Base-by-base conservation (phyloP, 768 basidiomycete species). In the Rhizopogon salebrosus region DNA sequence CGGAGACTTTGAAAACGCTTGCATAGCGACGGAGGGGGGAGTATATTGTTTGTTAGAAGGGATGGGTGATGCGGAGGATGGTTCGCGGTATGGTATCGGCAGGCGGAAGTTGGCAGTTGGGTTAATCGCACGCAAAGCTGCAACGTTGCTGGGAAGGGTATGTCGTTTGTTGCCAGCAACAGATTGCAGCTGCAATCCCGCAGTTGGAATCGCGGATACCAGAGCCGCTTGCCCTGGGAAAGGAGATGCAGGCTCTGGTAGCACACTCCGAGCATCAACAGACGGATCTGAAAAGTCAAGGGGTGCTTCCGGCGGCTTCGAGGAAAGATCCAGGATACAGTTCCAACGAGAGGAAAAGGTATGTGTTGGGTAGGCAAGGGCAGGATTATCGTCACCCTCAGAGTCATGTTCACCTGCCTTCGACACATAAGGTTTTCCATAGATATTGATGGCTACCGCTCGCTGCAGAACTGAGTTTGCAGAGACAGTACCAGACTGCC, bases 311-410 rank as follows among this genome's bases (percentile, higher is more conserved):
- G 29, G 58, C 20, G 58, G 60, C 46, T 60, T 67, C 3, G 77
- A 61, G 1, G 79, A 70, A n/a, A 97, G 75, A 65, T 95, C 91
- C 18, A 97, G 80, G 1, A 90, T 74, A 58, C 92, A 94, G 58
- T 92, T 95, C 94, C 94, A 97, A 27, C 85, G 75, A 1, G 93
- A 94, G 0, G 84, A 80, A 67, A 94, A 97, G 0, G 82, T 75
- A 11, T 70, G 72, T 7, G 93, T 91, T 0, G 88, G 91, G 58
- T 84, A 90, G 1, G 64, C 57, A 6, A 63, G 22, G 34, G 31
- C 22, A 39, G 62, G 51, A 8, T 64, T 26, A 4, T 59, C 41
- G 27, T 61, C 59, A 45, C 55, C 48, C 35, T 53, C 56, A 11
- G 42, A 16, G 14, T 54, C 59, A 38, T 49, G 56, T 7, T 57